A percentile compares a stretch with the other conserved stretches of the same genome.
Conservation (phyloP, 345 rosid species). For the Hibiscus tridactylites region DNA sequence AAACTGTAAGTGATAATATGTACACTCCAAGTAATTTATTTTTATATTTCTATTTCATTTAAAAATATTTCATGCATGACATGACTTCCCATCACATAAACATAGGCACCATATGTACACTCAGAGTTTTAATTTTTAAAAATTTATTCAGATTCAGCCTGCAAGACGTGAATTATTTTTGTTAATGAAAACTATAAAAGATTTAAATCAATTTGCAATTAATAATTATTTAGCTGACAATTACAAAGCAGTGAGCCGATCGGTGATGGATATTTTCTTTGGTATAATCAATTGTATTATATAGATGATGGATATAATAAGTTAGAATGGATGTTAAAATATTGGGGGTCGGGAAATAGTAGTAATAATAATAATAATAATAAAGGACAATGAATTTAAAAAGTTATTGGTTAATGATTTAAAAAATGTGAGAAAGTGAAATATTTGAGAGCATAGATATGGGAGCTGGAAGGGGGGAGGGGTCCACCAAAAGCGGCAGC, state of each 20-base stretch:
- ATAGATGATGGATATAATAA: no score
- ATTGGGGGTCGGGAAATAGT: background rate
- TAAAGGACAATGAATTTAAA: background rate
- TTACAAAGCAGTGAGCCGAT: background rate
- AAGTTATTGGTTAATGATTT: background rate
- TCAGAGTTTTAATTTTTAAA: background rate
- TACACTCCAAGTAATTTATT: no score
- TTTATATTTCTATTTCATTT: no score
- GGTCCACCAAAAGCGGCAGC: slow-evolving; percentile 45
- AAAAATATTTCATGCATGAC: background rate
- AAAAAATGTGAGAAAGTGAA: background rate
- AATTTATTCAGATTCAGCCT: background rate
- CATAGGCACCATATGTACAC: background rate
- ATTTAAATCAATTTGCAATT: background rate
- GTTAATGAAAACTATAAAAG: no score
- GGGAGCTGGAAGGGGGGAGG: slow-evolving; percentile 12
- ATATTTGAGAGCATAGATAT: slow-evolving; percentile 7
- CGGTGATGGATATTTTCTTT: background rate
- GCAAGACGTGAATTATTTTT: background rate
- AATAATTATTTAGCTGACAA: background rate
- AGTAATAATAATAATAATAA: background rate
- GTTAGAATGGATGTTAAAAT: background rate
- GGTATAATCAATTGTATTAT: no score
- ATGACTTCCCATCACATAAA: background rate
- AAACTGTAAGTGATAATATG: no score